Conservation (phyloP, 192 early-diverging fungal species). For the Neocallimastix lanati region DNA sequence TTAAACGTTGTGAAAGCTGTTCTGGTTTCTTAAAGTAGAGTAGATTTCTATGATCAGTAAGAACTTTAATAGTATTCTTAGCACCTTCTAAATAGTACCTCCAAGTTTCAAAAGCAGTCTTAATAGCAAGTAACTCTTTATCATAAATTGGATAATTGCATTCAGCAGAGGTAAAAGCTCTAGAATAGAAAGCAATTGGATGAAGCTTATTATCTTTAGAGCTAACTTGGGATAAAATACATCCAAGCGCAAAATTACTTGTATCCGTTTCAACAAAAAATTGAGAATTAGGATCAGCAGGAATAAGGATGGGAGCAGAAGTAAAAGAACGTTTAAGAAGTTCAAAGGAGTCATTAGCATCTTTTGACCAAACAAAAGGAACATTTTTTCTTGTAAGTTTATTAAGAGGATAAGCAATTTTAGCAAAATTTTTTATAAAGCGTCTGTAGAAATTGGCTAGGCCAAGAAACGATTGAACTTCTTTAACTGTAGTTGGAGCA, state of each 20-base stretch:
- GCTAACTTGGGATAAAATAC: slow-evolving; percentile 8
- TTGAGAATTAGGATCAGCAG: slow-evolving; percentile 6
- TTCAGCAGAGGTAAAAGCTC: background rate
- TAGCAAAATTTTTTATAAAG: slow-evolving; percentile 7
- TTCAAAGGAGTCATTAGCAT: slow-evolving; percentile 4
- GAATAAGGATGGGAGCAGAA: slow-evolving; percentile 10
- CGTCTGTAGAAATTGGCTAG: slow-evolving; percentile 13
- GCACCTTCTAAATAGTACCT: slow-evolving; percentile 9
- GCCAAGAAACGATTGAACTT: slow-evolving; percentile 7
- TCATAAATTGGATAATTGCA: slow-evolving; percentile 14
- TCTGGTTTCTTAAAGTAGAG: no score
- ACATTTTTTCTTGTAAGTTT: slow-evolving; percentile 1
- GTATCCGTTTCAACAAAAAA: slow-evolving; percentile 15
- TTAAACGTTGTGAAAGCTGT: no score
- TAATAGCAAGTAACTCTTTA: slow-evolving; percentile 19
- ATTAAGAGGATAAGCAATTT: slow-evolving; percentile 6
- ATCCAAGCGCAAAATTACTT: slow-evolving; percentile 14
- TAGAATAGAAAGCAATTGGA: slow-evolving; percentile 10
- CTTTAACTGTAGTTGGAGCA: slow-evolving; percentile 1
- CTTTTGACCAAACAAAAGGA: background rate
- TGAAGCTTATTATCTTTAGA: slow-evolving; percentile 1
- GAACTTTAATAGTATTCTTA: slow-evolving; percentile 3
- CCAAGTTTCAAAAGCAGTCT: slow-evolving; percentile 15
- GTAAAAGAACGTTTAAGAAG: slow-evolving; percentile 8
- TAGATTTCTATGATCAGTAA: slow-evolving; percentile 20